These are phyloP conservation scores for Stygiomarasmius scandens DNA, from an alignment of 1,284 basidiomycete genomes.

Conservation along the genomic window DNA sequence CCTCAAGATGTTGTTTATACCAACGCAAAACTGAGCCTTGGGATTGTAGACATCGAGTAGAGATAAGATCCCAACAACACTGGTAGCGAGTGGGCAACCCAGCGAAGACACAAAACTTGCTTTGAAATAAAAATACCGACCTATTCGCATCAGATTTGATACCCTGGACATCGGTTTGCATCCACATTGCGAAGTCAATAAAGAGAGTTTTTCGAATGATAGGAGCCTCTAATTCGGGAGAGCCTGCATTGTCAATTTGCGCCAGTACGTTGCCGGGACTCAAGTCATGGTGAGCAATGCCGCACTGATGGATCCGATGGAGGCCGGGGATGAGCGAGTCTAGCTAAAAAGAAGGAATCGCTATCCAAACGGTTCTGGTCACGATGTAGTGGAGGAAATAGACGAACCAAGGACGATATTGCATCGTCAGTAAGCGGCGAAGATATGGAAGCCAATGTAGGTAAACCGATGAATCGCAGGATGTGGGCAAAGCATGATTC, in stretches of 20 bases:
- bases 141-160: not conserved
- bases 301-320: not conserved
- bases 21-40: too few relatives aligned
- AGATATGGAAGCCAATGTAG: not conserved
- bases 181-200: not conserved
- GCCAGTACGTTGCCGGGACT: not conserved
- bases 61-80: too few relatives aligned
- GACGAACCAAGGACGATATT: not conserved
- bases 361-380: not conserved
- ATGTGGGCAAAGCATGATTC: not conserved
- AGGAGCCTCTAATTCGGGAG: not conserved
- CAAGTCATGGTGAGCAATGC: not conserved
- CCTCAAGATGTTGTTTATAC: too few relatives aligned
- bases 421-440: not conserved
- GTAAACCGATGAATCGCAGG: not conserved
- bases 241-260: not conserved
- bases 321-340: not conserved
- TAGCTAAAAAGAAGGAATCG: not conserved
- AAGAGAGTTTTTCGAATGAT: not conserved
- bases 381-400: not conserved
- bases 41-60: too few relatives aligned
- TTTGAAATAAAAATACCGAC: too few relatives aligned
- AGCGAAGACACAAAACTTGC: too few relatives aligned
- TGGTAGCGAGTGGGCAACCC: too few relatives aligned
- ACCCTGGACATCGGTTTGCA: not conserved